Evolutionary conservation across 257 asterid genomes (phyloP).

Genomic region (Gentiana dahurica): DNA sequence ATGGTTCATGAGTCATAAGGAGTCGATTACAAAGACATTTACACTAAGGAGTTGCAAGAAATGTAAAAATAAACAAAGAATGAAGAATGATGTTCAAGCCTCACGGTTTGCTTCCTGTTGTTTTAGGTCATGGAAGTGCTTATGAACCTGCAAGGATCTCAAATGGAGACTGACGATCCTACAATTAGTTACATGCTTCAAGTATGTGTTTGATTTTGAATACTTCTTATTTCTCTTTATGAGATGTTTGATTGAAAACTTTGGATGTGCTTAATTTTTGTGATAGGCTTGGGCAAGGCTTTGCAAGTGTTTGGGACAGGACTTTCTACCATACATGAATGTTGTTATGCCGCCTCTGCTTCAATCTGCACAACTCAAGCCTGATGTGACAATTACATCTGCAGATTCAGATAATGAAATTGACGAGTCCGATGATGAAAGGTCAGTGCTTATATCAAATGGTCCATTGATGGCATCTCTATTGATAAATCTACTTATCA

Average conservation of each 20-base stretch:
- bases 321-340: conserved; percentile 88
- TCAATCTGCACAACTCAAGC: conserved; percentile 89
- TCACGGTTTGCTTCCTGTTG: conserved; percentile 3
- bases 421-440: conserved; percentile 83
- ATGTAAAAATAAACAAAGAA: too few species aligned
- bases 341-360: conserved; percentile 95
- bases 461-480: not conserved
- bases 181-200: conserved; percentile 95
- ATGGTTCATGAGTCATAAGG: too few species aligned
- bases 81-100: not conserved
- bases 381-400: conserved; percentile 79
- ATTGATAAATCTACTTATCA: too few species aligned
- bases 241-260: not conserved
- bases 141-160: conserved; percentile 86
- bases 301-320: conserved; percentile 96
- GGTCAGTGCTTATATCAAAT: conserved; percentile 23
- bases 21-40: too few species aligned
- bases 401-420: conserved; percentile 77
- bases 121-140: conserved; percentile 90
- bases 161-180: conserved; percentile 90
- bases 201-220: conserved; percentile 25
- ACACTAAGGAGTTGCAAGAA: too few species aligned
- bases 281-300: conserved; percentile 94
- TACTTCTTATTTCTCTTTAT: not conserved
- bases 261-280: not conserved